Evolutionary conservation across 805 yeast genomes (phyloP).

Genomic region (Geotrichum ghanense): DNA sequence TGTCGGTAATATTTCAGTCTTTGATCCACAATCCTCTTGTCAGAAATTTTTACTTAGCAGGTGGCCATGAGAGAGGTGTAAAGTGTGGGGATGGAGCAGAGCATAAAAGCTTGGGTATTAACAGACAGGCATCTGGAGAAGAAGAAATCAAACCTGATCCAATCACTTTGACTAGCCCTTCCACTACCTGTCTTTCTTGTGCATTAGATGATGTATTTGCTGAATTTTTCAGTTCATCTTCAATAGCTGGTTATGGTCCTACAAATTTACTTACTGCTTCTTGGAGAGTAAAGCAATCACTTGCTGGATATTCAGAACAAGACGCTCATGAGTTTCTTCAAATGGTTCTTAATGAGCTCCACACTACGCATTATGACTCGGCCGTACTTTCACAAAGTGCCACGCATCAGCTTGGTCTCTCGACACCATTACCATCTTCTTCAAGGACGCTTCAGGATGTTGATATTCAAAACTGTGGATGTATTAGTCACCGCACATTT

Average conservation of each 20-base stretch:
- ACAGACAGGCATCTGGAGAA: not conserved
- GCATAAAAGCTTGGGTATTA: not conserved
- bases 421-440: constrained; percentile 1
- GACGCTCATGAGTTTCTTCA: constrained; percentile 99
- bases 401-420: constrained; percentile 5
- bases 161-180: constrained; percentile 7
- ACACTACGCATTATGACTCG: constrained; percentile 24
- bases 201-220: constrained; percentile 69
- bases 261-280: constrained; percentile 72
- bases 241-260: constrained; percentile 66
- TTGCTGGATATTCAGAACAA: constrained; percentile 95
- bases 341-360: constrained; percentile 76
- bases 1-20: constrained; percentile 86
- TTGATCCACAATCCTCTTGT: constrained; percentile 84
- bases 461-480: constrained; percentile 38
- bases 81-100: constrained; percentile 17
- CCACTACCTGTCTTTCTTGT: constrained; percentile 60
- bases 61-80: constrained; percentile 51
- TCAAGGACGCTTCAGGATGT: not conserved
- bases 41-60: constrained; percentile 64
- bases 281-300: constrained; percentile 64
- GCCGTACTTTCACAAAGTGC: constrained; percentile 5
- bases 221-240: constrained; percentile 56
- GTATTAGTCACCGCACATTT: constrained; percentile 75
- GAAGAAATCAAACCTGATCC: not conserved